Conservation (phyloP, 2,329 filamentous ascomycete species). For the Cylindrodendrum hubeiense region DNA sequence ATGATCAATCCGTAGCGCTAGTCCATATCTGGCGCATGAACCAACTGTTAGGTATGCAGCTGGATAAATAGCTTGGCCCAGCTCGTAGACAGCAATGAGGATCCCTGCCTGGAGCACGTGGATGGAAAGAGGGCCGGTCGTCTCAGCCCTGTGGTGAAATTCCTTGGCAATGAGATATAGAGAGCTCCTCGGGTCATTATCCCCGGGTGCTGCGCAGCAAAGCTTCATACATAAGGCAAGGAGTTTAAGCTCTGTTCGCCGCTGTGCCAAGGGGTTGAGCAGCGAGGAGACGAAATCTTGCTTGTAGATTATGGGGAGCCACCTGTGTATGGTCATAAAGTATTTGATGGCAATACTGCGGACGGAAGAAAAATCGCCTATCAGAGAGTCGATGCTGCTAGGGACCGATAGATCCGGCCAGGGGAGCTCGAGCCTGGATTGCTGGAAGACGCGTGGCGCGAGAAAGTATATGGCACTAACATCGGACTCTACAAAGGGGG, state of each 20-base stretch:
- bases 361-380: constrained; percentile 6
- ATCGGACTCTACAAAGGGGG: constrained; percentile 2
- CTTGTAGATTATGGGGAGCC: constrained; percentile 20
- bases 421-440: constrained; percentile 9
- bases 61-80: constrained; percentile 30
- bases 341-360: constrained; percentile 1
- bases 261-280: constrained; percentile 10
- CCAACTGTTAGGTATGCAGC: constrained; percentile 32
- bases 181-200: background rate
- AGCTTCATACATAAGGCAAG: constrained; percentile 25
- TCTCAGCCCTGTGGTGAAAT: constrained; percentile 11
- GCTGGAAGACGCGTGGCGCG: constrained; percentile 15
- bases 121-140: constrained; percentile 7
- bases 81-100: constrained; percentile 29
- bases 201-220: background rate
- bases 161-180: constrained; percentile 16
- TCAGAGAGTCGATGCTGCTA: background rate
- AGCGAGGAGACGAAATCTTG: constrained; percentile 5
- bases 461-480: constrained; percentile 19
- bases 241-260: constrained; percentile 7
- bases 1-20: constrained; percentile 25
- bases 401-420: background rate
- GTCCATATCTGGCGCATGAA: constrained; percentile 26
- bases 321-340: constrained; percentile 13
- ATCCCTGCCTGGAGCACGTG: constrained; percentile 32